Base-by-base conservation (phyloP, 805 yeast species). In the Candida pseudofarinosa region DNA sequence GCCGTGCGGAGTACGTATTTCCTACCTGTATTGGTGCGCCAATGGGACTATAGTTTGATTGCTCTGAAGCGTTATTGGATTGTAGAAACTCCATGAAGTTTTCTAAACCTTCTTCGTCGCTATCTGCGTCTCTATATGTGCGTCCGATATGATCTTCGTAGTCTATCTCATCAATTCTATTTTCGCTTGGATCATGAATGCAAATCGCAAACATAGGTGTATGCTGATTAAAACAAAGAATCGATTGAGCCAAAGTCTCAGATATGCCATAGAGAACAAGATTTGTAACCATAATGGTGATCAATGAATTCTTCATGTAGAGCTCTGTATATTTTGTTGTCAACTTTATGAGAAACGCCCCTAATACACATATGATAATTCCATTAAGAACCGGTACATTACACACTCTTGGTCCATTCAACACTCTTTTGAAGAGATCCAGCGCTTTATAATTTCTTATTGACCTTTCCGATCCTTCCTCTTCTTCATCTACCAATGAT, bases 221-320 rank as follows among this genome's bases (percentile, higher is more conserved):
- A 6, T 15, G 37, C 35, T 50, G 41, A 19, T 50, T 40, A 43
- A 57, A 68, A 37, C 65, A 46, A 19, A 65, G 55, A 3, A 88
- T 69, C 2, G 85, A 74, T 61, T 91, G 98, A 0, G 98, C 98
- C 48, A 90, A 58, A 0, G 90, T 79, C 59, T 91, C 98, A 0
- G 97, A 89, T n/a, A 88, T 80, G 0, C 96, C 97, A 59, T 81
- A 87, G 4, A 91, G 68, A 3, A 90, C 80, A 20, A 86, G 64
- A 56, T 91, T 91, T 1, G 97, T 83, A 18, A 82, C 77, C 45
- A 88, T 77, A 31, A 89, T 86, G 13, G 97, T 88, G n/a, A 83
- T 59, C 23, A 88, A 62, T 1, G 93, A 81, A 38, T 80, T 79
- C 44, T 66, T 71, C 46, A 76, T 74, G 59, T 89, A 89, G 42